phyloP scores from a whole-genome alignment of 805 yeast genomes.

The Metschnikowia henanensis region DNA sequence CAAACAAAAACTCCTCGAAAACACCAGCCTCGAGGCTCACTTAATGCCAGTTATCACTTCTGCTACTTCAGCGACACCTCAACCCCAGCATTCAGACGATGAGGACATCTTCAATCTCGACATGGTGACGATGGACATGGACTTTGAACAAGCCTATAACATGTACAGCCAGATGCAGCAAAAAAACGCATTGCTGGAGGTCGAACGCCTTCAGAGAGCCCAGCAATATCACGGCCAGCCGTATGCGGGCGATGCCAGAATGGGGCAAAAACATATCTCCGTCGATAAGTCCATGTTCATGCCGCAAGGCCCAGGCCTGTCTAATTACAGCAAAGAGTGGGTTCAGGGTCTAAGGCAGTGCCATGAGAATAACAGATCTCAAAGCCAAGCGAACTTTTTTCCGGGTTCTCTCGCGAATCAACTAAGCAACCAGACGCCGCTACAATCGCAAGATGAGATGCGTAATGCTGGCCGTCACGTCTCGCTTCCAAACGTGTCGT shows the following conservation, averaged over 20 bases:
- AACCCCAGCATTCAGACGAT: constrained; percentile 16
- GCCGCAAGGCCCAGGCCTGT: neutral
- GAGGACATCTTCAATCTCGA: constrained; percentile 26
- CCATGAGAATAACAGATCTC: constrained; percentile 2
- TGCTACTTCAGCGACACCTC: neutral
- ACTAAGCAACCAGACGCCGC: neutral
- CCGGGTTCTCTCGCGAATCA: neutral
- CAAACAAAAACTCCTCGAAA: constrained; percentile 2
- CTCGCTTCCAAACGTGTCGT: constrained; percentile 1
- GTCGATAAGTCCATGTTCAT: neutral
- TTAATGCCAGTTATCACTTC: constrained; percentile 4
- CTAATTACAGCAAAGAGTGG: constrained; percentile 4
- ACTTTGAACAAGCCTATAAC: constrained; percentile 45
- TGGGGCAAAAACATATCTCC: neutral
- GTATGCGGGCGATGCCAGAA: neutral
- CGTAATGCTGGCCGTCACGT: neutral
- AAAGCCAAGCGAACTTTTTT: neutral
- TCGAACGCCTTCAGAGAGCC: constrained; percentile 39
- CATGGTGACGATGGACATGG: constrained; percentile 41
- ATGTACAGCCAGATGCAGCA: constrained; percentile 42
- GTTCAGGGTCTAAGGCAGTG: constrained; percentile 8
- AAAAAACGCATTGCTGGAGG: constrained; percentile 32
- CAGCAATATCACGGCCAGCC: constrained; percentile 25
- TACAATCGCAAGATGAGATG: neutral
- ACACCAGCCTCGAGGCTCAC: neutral